Evolutionary conservation across 805 yeast species (phyloP), one percentile per base, ranked within the genome.

Genomic region (Wickerhamiella siamensis): DNA sequence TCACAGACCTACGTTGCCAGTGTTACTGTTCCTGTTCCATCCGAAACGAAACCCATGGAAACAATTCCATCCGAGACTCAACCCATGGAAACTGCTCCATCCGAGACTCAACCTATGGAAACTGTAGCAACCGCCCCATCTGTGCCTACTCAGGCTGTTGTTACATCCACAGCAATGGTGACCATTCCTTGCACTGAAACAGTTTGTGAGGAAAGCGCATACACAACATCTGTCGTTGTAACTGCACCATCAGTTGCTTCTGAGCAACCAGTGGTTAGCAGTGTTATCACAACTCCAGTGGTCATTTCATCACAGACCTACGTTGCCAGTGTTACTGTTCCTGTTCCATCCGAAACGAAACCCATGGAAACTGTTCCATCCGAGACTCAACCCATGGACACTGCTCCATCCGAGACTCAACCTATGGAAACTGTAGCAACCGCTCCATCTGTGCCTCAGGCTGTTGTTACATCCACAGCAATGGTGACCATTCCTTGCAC

Each of bases 171-270:
- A 12, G 29, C 29, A 6, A 24, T 12, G 6, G 29, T 24, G 6
- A 24, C 29, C 12, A 24, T 44, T 24, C 40, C 41, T 16, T 44
- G 47, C 35, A 32, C 41, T 6, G n/a, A 31, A 10, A 14, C 34
- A 2, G 31, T 10, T 9, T 29, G 34, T 26, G 31, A 8, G 3
- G 8, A 12, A 21, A 19, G 33, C 3, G 38, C 32, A 1, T 40
- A 19, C 20, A 37, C 37, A 3, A 37, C 44, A 5, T 29, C 26
- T 16, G n/a, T 16, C 15, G 17, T 39, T 27, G 18, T 22, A 12
- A 21, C 31, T 4, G 10, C 12, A n/a, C 31, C 39, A 3, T 27
- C 35, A 3, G n/a, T 24, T n/a, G 17, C 31, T 21, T 9, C 38
- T 3, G 24, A 6, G 26, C 17, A 35, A 18, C n/a, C 21, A 14